Percentiles rank a stretch among this genome's conserved stretches.
Evolutionary conservation across 176 grass and related monocot genomes (phyloP).

Genomic region (Leersia perrieri): DNA sequence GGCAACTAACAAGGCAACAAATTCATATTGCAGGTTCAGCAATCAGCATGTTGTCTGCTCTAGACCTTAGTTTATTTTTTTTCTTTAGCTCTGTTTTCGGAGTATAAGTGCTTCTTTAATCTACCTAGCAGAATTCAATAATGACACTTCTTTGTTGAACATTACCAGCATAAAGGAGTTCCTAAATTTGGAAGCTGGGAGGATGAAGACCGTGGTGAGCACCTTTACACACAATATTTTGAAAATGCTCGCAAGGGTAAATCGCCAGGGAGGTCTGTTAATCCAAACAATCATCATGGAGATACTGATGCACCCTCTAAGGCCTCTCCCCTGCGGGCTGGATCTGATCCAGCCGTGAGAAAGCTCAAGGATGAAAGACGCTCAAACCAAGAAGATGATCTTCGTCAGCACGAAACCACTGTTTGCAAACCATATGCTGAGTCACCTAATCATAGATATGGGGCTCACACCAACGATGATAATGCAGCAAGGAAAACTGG

Average conservation of each 20-base stretch:
- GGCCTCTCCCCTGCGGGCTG: slow-evolving; percentile 32
- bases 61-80: background rate
- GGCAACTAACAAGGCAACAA: background rate
- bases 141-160: slow-evolving; percentile 5
- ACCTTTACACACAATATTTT: slow-evolving; percentile 68
- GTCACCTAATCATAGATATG: slow-evolving; percentile 44
- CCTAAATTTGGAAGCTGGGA: slow-evolving; percentile 90
- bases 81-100: background rate
- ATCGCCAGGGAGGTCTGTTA: slow-evolving; percentile 45
- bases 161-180: slow-evolving; percentile 50
- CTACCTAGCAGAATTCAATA: background rate
- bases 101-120: background rate
- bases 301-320: slow-evolving; percentile 36
- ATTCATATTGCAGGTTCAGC: background rate
- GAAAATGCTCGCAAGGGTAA: slow-evolving; percentile 70
- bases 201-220: slow-evolving; percentile 34
- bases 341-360: slow-evolving; percentile 29
- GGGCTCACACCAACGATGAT: slow-evolving; percentile 24
- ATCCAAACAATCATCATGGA: slow-evolving; percentile 43
- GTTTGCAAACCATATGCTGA: slow-evolving; percentile 34
- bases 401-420: slow-evolving; percentile 20
- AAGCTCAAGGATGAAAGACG: slow-evolving; percentile 46
- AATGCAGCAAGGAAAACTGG: slow-evolving; percentile 24
- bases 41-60: background rate
- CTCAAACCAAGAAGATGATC: slow-evolving; percentile 46